Evolutionary conservation across 192 early-diverging fungal species (phyloP), one percentile per base, ranked within the genome.

Genomic region (Backusella westeae): DNA sequence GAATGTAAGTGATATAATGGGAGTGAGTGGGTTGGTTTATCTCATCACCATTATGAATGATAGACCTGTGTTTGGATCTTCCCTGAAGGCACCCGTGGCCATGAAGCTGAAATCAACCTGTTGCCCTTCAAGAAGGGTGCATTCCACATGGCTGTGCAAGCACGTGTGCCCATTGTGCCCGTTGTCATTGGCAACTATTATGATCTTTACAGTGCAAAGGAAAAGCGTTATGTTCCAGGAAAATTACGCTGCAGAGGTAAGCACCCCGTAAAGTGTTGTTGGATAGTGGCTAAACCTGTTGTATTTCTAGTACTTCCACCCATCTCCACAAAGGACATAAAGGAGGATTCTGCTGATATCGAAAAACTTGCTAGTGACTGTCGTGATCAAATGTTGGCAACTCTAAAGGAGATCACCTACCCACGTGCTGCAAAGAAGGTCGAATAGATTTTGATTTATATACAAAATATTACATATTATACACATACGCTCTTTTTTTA

Each of bases 41-140:
- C 2, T 38, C 38, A 39, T 9, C 38, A 2, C 32, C 38, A 39
- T 17, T 44, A 44, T 19, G 32, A 44, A 44, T 9, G 15, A 53
- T 74, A 93, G 86, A 83, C 86, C 38, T 87, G 90, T 71, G 88
- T 97, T 36, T 93, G 90, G 77, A 93, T 98, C 79, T 98, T 93
- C 79, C 96, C 96, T 66, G 96, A 97, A 84, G 97, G 96, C 67
- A 97, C 92, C 19, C 93, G 96, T 67, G 92, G 92, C 19, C 91
- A 89, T 74, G 89, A 90, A 44, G 80, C 82, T n/a, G 86, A 89
- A 35, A 88, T 90, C 41, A 75, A 91, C 65, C 71, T 99, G 67
- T 83, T 97, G 52, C 94, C 94, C 7, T 97, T 99, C 83, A 99
- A 99, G 84, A 98, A 97, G 87, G 97, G 97, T 12, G 97, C 95